A percentile compares a stretch with the other conserved stretches of the same genome.
Evolutionary conservation across 2,329 filamentous ascomycete genomes (phyloP).

Genomic region (Pseudopithomyces maydicus): DNA sequence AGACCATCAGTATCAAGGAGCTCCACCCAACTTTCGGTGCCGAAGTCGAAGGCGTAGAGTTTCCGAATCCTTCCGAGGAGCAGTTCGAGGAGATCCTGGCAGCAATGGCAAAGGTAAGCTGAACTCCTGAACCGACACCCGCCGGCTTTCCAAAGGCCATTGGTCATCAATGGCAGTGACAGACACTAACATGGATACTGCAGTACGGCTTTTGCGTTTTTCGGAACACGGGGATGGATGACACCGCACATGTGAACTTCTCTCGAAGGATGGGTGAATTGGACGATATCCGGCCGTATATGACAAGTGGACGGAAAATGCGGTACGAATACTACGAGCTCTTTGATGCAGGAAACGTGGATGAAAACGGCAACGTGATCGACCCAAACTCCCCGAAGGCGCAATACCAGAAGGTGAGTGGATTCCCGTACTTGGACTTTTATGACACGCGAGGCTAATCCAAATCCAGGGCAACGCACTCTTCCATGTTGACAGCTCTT

Average conservation of each 20-base stretch:
- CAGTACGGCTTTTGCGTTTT: slow-evolving; percentile 60
- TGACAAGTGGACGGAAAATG: slow-evolving; percentile 51
- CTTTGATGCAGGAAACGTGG: slow-evolving; percentile 63
- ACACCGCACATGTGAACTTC: slow-evolving; percentile 58
- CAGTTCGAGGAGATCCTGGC: slow-evolving; percentile 39
- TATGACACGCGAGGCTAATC: background rate
- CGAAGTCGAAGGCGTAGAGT: slow-evolving; percentile 39
- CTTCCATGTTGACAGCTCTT: slow-evolving; percentile 28
- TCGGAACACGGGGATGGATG: slow-evolving; percentile 56
- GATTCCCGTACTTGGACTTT: background rate
- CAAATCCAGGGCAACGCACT: slow-evolving; percentile 39
- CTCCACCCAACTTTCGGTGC: slow-evolving; percentile 45
- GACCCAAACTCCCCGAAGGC: slow-evolving; percentile 47
- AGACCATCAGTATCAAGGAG: slow-evolving; percentile 38
- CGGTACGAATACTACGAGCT: slow-evolving; percentile 57
- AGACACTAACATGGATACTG: background rate
- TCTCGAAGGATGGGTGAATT: slow-evolving; percentile 59
- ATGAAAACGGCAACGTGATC: slow-evolving; percentile 52
- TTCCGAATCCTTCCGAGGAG: slow-evolving; percentile 34
- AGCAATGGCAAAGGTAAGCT: slow-evolving; percentile 27
- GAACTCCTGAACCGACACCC: background rate
- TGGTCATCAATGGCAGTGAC: background rate
- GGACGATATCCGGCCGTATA: slow-evolving; percentile 59
- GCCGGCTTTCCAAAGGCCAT: background rate
- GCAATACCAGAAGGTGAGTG: slow-evolving; percentile 39